Conservation (phyloP, 768 basidiomycete genomes). For the Boletus eberwhitei region DNA sequence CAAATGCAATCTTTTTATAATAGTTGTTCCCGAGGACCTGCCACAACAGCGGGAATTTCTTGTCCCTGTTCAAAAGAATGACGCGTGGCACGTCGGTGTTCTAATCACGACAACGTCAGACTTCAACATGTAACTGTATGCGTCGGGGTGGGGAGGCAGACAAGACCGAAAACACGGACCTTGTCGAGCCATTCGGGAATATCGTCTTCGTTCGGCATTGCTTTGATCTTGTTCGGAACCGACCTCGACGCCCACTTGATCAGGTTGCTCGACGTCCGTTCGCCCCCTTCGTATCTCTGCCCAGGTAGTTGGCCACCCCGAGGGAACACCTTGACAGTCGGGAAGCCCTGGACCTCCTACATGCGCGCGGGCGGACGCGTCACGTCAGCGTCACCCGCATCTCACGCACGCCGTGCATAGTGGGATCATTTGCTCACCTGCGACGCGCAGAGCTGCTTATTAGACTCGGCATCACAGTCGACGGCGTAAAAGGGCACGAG, state of each 20-base stretch:
- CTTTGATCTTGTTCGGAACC: slow-evolving; percentile 69
- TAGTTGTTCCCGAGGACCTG: slow-evolving; percentile 75
- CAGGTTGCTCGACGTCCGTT: slow-evolving; percentile 69
- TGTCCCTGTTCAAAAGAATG: slow-evolving; percentile 71
- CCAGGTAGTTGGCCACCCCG: slow-evolving; percentile 62
- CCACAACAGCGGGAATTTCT: slow-evolving; percentile 77
- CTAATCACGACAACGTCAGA: slow-evolving; percentile 20
- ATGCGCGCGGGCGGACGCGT: neutral
- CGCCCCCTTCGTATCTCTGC: slow-evolving; percentile 60
- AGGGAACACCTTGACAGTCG: slow-evolving; percentile 90
- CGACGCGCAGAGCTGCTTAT: slow-evolving; percentile 79
- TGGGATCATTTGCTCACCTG: slow-evolving; percentile 42
- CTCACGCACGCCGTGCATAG: neutral
- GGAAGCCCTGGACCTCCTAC: slow-evolving; percentile 84
- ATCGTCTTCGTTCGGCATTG: slow-evolving; percentile 53
- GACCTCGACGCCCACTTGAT: slow-evolving; percentile 73
- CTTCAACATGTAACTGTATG: neutral
- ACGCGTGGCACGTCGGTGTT: slow-evolving; percentile 48
- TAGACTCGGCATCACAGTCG: slow-evolving; percentile 83
- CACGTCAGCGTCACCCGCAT: neutral
- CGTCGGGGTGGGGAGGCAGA: neutral
- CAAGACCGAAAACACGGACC: slow-evolving; percentile 40
- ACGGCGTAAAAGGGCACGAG: slow-evolving; percentile 87
- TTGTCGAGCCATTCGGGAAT: slow-evolving; percentile 65
- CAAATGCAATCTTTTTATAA: slow-evolving; percentile 58